A percentile compares a stretch with the other conserved stretches of the same genome.
These are phyloP conservation scores for Collybiopsis confluens DNA, from an alignment of 768 basidiomycete species.

Conservation along the genomic window DNA sequence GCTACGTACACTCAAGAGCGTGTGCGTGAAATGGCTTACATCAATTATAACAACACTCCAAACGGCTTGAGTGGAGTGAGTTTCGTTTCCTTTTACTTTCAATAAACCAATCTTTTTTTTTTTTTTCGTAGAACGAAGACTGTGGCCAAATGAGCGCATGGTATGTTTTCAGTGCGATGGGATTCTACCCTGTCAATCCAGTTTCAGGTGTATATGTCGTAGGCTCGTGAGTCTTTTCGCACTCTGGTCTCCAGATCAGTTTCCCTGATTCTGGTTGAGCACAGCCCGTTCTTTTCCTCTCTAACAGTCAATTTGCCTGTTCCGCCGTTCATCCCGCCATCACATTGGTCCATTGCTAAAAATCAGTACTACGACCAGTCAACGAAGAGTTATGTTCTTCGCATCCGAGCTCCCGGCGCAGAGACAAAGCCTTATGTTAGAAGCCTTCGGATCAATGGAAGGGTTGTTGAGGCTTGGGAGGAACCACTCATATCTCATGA, in stretches of 20 bases:
- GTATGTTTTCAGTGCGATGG: slow-evolving; percentile 80
- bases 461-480: slow-evolving; percentile 7
- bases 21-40: slow-evolving; percentile 60
- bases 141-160: slow-evolving; percentile 91
- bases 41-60: slow-evolving; percentile 64
- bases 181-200: slow-evolving; percentile 84
- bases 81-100: neutral
- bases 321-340: slow-evolving; percentile 12
- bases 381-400: slow-evolving; percentile 29
- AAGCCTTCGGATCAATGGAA: slow-evolving; percentile 54
- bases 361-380: slow-evolving; percentile 8
- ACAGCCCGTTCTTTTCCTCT: slow-evolving; percentile 46
- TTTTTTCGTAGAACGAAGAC: slow-evolving; percentile 65
- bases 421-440: slow-evolving; percentile 56
- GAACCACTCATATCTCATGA: slow-evolving; percentile 54
- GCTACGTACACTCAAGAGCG: slow-evolving; percentile 68
- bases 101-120: neutral
- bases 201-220: slow-evolving; percentile 72
- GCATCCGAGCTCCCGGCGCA: slow-evolving; percentile 55
- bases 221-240: slow-evolving; percentile 49
- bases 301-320: slow-evolving; percentile 54
- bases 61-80: slow-evolving; percentile 70
- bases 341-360: neutral
- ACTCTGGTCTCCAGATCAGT: too few relatives aligned
- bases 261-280: neutral